These are phyloP conservation scores for Corylus heterophylla DNA, from an alignment of 306 rosid genomes.

Conservation along the genomic window DNA sequence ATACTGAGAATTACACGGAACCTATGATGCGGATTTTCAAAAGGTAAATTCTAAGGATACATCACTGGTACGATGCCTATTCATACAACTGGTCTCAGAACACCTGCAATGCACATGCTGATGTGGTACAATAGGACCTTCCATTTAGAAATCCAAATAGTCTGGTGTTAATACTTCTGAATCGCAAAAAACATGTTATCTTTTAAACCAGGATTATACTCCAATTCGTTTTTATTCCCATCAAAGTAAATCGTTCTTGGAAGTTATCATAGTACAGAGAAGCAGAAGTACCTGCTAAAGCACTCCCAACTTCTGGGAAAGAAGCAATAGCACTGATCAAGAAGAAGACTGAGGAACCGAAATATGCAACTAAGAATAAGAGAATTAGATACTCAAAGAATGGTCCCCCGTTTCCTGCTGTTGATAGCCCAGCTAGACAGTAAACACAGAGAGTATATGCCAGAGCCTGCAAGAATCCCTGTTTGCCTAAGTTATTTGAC, in stretches of 20 bases:
- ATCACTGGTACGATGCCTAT: not conserved
- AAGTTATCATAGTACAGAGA: not conserved
- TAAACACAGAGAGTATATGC: not conserved
- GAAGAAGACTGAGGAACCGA: slow-evolving; percentile 13
- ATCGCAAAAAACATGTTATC: not conserved
- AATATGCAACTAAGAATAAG: slow-evolving; percentile 6
- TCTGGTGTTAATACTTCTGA: not conserved
- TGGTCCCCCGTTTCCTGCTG: slow-evolving; percentile 7
- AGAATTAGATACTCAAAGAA: slow-evolving; percentile 7
- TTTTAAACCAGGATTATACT: not conserved
- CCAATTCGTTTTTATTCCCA: not conserved
- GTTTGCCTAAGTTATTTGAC: not conserved
- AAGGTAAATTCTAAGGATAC: not conserved
- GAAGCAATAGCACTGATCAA: slow-evolving; percentile 1
- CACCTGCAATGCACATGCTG: not conserved
- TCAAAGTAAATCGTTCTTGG: not conserved
- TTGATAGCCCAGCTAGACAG: slow-evolving; percentile 9
- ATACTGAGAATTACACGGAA: not conserved
- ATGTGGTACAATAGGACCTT: not conserved
- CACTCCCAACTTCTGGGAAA: slow-evolving; percentile 4
- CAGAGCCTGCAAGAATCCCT: not conserved
- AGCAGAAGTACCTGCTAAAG: slow-evolving; percentile 1
- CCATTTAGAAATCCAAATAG: not conserved
- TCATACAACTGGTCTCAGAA: not conserved
- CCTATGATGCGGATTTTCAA: not conserved